Evolutionary conservation across 208 protist species (phyloP), one percentile per base, ranked within the genome.

Genomic region (Phytomonas sp.): DNA sequence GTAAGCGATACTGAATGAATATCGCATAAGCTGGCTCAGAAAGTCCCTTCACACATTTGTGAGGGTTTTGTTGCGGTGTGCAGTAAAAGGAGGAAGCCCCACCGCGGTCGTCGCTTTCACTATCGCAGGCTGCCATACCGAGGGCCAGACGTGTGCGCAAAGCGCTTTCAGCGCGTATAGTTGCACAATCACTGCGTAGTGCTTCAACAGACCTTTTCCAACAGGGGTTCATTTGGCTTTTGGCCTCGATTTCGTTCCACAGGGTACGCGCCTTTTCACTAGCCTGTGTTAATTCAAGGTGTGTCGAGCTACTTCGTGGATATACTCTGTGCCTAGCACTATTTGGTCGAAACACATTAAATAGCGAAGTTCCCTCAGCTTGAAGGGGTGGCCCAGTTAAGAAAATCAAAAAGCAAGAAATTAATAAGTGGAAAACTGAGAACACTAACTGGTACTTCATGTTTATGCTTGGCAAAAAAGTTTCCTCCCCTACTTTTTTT

Each of bases 1-100:
- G 91, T 19, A 96, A 78, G 59, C 88, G 84, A 76, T 94, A 96
- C 75, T 94, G 91, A 52, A 93, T 76, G 66, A 92, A 96, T 56
- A 88, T 71, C 19, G 74, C 68, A 71, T 96, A 94, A 33, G 78
- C 76, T 29, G 76, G 63, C 67, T 94, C 88, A 12, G 79, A 80
- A 36, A 96, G 76, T 1, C 37, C 37, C 34, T 75, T 71, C 26
- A 95, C 74, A 42, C 91, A 95, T 16, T n/a, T 60, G 2, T 77
- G 63, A 14, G 70, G 69, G 36, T 36, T 60, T 10, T 69, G 64
- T 3, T 60, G 33, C 23, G 36, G 37, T 10, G 66, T 33, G 60
- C 49, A 67, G 69, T 75, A 84, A 42, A 72, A 72, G 29, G 78
- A 88, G 66, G 68, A 71, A 62, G 64, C 45, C 63, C 76, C 72